A percentile compares a stretch with the other conserved stretches of the same genome.
phyloP scores from a whole-genome alignment of 2,329 filamentous ascomycete genomes.

The Penicillium thymicola region DNA sequence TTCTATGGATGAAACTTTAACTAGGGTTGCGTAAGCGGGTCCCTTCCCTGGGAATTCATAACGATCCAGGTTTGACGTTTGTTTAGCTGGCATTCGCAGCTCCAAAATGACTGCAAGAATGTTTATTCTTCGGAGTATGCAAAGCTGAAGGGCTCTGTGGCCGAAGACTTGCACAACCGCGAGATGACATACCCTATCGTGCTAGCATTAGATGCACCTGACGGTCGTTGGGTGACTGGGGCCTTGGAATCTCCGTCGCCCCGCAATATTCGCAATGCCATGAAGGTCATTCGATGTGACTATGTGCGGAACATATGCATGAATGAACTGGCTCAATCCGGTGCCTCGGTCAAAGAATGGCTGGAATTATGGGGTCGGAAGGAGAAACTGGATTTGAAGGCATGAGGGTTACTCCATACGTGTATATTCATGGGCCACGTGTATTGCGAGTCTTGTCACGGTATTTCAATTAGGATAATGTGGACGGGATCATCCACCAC shows the following conservation, averaged over 20 bases:
- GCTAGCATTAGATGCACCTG: background rate
- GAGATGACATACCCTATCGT: background rate
- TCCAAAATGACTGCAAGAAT: background rate
- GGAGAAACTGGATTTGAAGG: background rate
- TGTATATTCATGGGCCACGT: background rate
- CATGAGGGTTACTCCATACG: background rate
- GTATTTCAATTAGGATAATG: too few species aligned
- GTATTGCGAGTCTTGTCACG: too few species aligned
- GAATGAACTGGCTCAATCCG: background rate
- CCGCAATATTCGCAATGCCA: background rate
- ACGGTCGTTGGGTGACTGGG: background rate
- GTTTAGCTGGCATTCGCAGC: background rate
- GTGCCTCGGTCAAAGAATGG: background rate
- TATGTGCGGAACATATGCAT: background rate
- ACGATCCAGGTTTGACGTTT: background rate
- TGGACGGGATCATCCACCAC: too few species aligned
- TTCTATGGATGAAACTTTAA: background rate
- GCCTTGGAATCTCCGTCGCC: background rate
- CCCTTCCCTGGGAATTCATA: background rate
- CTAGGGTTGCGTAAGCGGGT: background rate
- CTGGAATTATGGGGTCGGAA: background rate
- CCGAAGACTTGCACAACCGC: background rate
- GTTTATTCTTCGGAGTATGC: background rate
- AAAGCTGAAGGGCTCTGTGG: background rate
- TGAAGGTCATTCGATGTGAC: background rate